Conservation (phyloP, 1,284 basidiomycete species). For the Puccinia brachypodii region DNA sequence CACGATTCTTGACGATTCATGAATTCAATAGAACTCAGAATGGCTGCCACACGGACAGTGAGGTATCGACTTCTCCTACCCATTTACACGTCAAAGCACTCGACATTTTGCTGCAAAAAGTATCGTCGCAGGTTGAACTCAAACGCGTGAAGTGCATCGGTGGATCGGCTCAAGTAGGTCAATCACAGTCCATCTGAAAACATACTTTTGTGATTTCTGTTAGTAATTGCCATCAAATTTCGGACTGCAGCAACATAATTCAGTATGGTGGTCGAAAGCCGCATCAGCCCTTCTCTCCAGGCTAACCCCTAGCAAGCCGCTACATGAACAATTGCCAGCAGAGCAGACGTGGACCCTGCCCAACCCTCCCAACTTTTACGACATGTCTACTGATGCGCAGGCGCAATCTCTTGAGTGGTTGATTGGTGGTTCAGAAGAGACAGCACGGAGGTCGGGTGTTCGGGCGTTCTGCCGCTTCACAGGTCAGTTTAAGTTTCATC, state of each 20-base stretch:
- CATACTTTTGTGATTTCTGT: neutral
- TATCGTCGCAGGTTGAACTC: conserved; percentile 35
- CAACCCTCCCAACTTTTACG: conserved; percentile 33
- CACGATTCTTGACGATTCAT: neutral
- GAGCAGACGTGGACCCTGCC: conserved; percentile 45
- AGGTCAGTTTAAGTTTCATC: conserved; percentile 52
- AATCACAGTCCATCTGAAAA: neutral
- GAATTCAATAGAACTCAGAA: conserved; percentile 20
- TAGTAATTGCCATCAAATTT: neutral
- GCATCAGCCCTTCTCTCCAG: conserved; percentile 34
- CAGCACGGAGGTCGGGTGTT: conserved; percentile 23
- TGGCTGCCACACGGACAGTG: conserved; percentile 36
- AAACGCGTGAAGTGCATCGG: conserved; percentile 37
- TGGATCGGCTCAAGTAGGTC: conserved; percentile 41
- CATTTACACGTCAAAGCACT: conserved; percentile 41
- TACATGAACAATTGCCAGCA: conserved; percentile 30
- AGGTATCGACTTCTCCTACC: conserved; percentile 20
- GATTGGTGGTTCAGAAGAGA: conserved; percentile 35
- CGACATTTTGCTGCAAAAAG: conserved; percentile 25
- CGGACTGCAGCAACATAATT: conserved; percentile 20
- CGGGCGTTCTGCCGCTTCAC: conserved; percentile 42
- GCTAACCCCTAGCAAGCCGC: conserved; percentile 25
- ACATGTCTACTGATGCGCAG: conserved; percentile 15
- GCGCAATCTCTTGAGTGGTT: conserved; percentile 45
- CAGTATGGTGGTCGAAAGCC: conserved; percentile 47